phyloP scores from a whole-genome alignment of 2,329 filamentous ascomycete species.

The Aspergillus udagawae region DNA sequence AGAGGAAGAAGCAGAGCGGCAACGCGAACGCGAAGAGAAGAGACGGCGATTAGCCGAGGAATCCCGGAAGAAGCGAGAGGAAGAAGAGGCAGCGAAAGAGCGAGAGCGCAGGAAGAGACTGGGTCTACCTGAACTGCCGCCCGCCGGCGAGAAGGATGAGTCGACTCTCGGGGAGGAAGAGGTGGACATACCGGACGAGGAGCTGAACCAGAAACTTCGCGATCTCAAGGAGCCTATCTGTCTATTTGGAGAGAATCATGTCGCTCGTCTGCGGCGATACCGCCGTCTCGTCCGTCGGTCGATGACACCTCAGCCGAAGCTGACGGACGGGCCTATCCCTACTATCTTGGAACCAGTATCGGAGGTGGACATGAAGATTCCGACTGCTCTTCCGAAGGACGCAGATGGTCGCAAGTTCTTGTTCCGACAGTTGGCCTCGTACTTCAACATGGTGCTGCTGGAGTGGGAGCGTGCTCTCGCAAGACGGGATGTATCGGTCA shows the following conservation, averaged over 20 bases:
- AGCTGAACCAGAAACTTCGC: conserved; percentile 65
- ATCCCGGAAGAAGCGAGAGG: conserved; percentile 64
- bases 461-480: conserved; percentile 81
- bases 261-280: conserved; percentile 66
- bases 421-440: conserved; percentile 83
- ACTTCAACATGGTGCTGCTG: conserved; percentile 91
- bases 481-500: conserved; percentile 52
- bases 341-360: conserved; percentile 76
- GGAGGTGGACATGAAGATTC: conserved; percentile 85
- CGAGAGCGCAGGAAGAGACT: conserved; percentile 67
- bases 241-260: conserved; percentile 79
- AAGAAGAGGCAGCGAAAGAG: conserved; percentile 71
- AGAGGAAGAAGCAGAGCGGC: conserved; percentile 72
- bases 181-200: conserved; percentile 64
- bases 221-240: conserved; percentile 66
- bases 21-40: conserved; percentile 73
- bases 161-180: conserved; percentile 35
- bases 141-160: conserved; percentile 23
- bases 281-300: conserved; percentile 53
- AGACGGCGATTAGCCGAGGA: conserved; percentile 76
- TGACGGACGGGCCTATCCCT: conserved; percentile 76
- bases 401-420: conserved; percentile 65
- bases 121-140: conserved; percentile 70
- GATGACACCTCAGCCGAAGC: conserved; percentile 32
- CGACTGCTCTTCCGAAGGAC: conserved; percentile 60